phyloP scores from a whole-genome alignment of 2,329 filamentous ascomycete species.

The Mycogone perniciosa region DNA sequence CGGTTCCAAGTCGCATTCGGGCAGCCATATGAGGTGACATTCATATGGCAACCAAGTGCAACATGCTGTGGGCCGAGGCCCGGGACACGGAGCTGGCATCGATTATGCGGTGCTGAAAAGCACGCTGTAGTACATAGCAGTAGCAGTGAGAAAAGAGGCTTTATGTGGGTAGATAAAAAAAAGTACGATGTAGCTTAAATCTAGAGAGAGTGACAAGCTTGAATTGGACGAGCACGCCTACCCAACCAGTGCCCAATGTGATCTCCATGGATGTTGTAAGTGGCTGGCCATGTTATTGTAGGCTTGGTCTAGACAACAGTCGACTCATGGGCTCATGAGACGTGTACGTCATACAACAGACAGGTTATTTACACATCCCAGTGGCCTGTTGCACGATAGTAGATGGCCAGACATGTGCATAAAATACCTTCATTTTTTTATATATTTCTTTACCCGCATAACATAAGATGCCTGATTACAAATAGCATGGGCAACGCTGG shows the following conservation, averaged over 20 bases:
- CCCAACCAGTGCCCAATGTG: neutral
- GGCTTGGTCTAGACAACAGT: too few species aligned
- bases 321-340: too few species aligned
- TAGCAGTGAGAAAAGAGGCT: neutral
- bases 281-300: too few species aligned
- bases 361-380: too few species aligned
- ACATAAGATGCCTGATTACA: neutral
- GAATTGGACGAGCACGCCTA: neutral
- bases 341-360: too few species aligned
- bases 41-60: neutral
- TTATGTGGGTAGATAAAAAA: neutral
- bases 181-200: neutral
- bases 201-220: too few species aligned
- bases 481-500: neutral
- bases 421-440: too few species aligned
- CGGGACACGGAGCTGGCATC: neutral
- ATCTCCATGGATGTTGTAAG: neutral
- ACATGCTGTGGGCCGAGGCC: too few species aligned
- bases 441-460: too few species aligned
- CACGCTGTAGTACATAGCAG: neutral
- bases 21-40: neutral
- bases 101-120: neutral
- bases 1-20: neutral
- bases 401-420: too few species aligned
- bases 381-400: too few species aligned